These are phyloP conservation scores for Amylocystis lapponica DNA, from an alignment of 768 basidiomycete genomes.

Conservation along the genomic window DNA sequence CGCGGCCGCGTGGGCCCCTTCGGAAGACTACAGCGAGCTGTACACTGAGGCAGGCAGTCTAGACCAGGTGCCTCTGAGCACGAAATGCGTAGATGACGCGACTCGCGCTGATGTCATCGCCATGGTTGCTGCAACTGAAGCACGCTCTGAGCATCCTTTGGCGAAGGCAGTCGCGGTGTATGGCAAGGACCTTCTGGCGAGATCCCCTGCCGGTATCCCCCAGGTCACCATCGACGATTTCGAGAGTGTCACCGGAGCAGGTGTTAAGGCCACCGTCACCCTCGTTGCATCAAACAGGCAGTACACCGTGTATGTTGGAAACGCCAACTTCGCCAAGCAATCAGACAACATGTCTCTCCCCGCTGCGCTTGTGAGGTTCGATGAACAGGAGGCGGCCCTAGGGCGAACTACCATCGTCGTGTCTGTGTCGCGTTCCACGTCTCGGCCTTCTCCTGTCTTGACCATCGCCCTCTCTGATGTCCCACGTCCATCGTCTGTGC, in stretches of 20 bases:
- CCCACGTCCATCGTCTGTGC: slow-evolving; percentile 78
- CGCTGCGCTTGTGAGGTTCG: slow-evolving; percentile 54
- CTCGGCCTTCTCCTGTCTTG: slow-evolving; percentile 54
- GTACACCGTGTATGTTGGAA: slow-evolving; percentile 69
- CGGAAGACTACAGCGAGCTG: slow-evolving; percentile 24
- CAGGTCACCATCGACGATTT: slow-evolving; percentile 63
- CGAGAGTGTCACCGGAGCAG: slow-evolving; percentile 85
- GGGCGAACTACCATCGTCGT: slow-evolving; percentile 89
- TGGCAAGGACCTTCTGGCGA: slow-evolving; percentile 58
- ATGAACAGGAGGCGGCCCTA: slow-evolving; percentile 57
- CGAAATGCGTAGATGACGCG: slow-evolving; percentile 53
- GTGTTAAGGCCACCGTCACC: slow-evolving; percentile 67
- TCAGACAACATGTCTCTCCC: slow-evolving; percentile 51
- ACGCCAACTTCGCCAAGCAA: slow-evolving; percentile 61
- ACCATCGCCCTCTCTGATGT: slow-evolving; percentile 84
- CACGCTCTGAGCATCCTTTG: slow-evolving; percentile 92
- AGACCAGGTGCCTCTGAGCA: slow-evolving; percentile 15
- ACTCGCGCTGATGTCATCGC: slow-evolving; percentile 64
- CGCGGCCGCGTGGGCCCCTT: slow-evolving; percentile 68
- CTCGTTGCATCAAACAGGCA: slow-evolving; percentile 40
- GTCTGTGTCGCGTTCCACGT: slow-evolving; percentile 46
- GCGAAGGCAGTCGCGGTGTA: slow-evolving; percentile 88
- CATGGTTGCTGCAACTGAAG: slow-evolving; percentile 83
- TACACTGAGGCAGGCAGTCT: slow-evolving; percentile 8
- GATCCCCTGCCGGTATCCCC: slow-evolving; percentile 35